A percentile compares a stretch with the other conserved stretches of the same genome.
Evolutionary conservation across 768 basidiomycete species (phyloP).

Genomic region (Kwoniella europaea): DNA sequence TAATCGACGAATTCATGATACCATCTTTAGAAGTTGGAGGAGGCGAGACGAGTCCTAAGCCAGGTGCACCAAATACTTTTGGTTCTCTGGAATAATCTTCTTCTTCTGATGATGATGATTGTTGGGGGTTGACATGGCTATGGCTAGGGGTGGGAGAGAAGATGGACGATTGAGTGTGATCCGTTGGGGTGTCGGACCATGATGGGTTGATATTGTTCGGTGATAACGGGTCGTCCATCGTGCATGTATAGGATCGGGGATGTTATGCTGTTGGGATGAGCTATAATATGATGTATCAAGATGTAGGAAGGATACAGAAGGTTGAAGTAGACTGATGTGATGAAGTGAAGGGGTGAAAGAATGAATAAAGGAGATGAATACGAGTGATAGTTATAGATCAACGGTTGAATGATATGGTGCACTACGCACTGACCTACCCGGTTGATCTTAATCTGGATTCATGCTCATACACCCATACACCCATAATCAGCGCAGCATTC

Average conservation of each 20-base stretch:
- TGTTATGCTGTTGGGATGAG: too few species aligned
- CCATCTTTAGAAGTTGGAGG: conserved; percentile 10
- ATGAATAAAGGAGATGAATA: too few species aligned
- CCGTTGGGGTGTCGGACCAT: conserved; percentile 31
- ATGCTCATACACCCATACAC: too few species aligned
- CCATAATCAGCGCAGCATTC: too few species aligned
- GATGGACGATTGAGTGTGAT: conserved; percentile 5
- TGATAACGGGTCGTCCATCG: conserved; percentile 38
- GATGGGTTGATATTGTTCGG: conserved; percentile 35
- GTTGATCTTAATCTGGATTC: too few species aligned
- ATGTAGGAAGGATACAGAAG: too few species aligned
- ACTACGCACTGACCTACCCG: too few species aligned
- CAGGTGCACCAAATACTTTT: conserved; percentile 50
- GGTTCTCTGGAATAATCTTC: conserved; percentile 32
- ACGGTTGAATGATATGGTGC: too few species aligned
- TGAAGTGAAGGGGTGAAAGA: too few species aligned
- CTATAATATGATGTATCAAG: too few species aligned
- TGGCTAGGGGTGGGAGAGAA: conserved; percentile 1
- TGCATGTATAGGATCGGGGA: not conserved
- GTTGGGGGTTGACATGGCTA: not conserved
- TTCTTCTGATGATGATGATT: conserved; percentile 21
- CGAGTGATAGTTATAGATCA: too few species aligned
- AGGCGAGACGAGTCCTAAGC: conserved; percentile 29
- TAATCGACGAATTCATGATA: not conserved
- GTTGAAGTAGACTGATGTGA: too few species aligned